Conservation (phyloP, 768 basidiomycete genomes). For the Multifurca ochricompacta region DNA sequence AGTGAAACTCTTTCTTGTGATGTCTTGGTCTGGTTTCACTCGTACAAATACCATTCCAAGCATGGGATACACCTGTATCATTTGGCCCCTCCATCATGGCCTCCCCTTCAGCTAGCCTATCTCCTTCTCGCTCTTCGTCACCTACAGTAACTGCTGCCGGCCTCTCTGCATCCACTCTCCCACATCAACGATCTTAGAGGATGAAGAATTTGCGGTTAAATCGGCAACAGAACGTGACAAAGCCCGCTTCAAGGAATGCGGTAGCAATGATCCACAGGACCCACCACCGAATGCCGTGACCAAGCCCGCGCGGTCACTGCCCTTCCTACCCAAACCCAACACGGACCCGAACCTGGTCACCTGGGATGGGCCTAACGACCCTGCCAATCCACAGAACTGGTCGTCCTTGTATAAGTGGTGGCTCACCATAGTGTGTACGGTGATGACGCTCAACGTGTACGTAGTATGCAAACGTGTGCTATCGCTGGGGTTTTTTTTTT, state of each 20-base stretch:
- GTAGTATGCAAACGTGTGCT: background rate
- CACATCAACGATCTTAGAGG: background rate
- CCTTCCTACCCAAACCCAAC: conserved; percentile 4
- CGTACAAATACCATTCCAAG: background rate
- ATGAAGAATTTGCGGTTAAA: background rate
- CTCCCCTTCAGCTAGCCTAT: too few relatives aligned
- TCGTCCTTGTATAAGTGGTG: conserved; percentile 11
- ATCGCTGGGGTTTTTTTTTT: too few relatives aligned
- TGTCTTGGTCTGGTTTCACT: background rate
- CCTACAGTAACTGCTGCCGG: too few relatives aligned
- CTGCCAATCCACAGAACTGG: conserved; percentile 22
- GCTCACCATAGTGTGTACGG: conserved; percentile 3
- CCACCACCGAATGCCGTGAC: background rate
- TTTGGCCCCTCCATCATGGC: too few relatives aligned
- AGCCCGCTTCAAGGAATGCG: background rate
- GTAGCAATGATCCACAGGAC: too few relatives aligned
- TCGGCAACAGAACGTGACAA: background rate
- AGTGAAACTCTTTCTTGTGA: too few relatives aligned
- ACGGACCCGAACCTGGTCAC: conserved; percentile 12
- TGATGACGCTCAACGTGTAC: conserved; percentile 17
- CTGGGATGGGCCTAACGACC: conserved; percentile 18
- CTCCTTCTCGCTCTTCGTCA: background rate
- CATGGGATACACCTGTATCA: too few relatives aligned
- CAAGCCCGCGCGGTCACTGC: background rate
- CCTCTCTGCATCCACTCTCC: background rate